Conservation (phyloP, 257 asterid genomes). For the Ilex aquifolium region DNA sequence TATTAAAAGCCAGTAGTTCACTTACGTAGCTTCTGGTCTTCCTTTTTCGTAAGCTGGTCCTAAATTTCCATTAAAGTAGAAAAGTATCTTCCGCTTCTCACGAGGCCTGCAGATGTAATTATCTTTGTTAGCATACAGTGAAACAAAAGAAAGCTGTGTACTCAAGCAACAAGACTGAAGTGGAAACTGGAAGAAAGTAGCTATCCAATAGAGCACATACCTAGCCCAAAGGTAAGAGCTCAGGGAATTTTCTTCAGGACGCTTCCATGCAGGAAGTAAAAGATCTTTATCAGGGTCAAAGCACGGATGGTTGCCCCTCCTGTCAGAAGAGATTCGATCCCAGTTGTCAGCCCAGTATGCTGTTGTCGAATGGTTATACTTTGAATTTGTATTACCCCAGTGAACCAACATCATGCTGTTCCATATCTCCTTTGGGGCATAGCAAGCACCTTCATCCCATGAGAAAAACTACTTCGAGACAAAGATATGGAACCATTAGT, state of each 20-base stretch:
- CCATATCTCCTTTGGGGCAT: constrained; percentile 99
- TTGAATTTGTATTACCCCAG: constrained; percentile 94
- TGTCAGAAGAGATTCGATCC: constrained; percentile 61
- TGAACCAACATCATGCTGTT: constrained; percentile 96
- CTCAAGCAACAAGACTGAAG: constrained; percentile 5
- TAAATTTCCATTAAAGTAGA: constrained; percentile 92
- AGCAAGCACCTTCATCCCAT: constrained; percentile 99
- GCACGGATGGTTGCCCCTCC: constrained; percentile 89
- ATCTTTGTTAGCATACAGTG: constrained; percentile 1
- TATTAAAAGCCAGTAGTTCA: constrained; percentile 6
- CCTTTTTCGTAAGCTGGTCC: constrained; percentile 86
- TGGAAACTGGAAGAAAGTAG: background rate
- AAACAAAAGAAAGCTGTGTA: constrained; percentile 9
- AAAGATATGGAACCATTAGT: constrained; percentile 17
- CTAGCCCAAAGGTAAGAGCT: constrained; percentile 63
- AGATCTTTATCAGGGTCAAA: constrained; percentile 92
- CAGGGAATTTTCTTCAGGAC: constrained; percentile 58
- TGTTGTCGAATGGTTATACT: constrained; percentile 88
- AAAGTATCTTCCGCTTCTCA: constrained; percentile 58
- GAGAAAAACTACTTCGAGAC: constrained; percentile 70
- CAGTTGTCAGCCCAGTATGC: constrained; percentile 89
- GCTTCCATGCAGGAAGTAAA: constrained; percentile 96
- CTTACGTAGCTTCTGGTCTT: constrained; percentile 94
- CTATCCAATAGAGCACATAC: constrained; percentile 20
- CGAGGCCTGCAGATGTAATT: constrained; percentile 58